Conservation (phyloP, 148 eudicot species). For the Rhododendron kiyosumense region DNA sequence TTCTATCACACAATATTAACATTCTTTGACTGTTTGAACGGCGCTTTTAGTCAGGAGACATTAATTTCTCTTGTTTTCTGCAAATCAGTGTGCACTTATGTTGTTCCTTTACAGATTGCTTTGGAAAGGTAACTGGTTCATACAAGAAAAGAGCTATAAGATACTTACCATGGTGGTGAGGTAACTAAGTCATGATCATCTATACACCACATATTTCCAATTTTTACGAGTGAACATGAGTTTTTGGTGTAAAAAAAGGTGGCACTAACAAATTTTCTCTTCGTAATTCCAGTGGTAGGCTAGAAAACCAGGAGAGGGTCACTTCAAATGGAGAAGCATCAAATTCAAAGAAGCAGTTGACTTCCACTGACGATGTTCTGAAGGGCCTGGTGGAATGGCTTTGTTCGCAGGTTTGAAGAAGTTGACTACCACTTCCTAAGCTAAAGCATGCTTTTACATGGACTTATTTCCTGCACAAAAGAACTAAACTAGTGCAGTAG, state of each 20-base stretch:
- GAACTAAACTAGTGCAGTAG: neutral
- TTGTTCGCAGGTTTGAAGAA: conserved; percentile 65
- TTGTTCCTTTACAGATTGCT: conserved; percentile 59
- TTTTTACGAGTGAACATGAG: neutral
- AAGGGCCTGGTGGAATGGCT: conserved; percentile 89
- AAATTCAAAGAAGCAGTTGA: conserved; percentile 57
- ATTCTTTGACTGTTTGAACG: neutral
- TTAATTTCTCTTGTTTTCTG: neutral
- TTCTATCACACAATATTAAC: neutral
- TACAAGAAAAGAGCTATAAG: conserved; percentile 96
- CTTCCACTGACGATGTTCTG: conserved; percentile 68
- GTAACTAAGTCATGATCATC: conserved; percentile 30
- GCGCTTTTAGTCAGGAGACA: neutral
- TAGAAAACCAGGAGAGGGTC: conserved; percentile 43
- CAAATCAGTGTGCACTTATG: conserved; percentile 8
- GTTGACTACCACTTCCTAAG: neutral
- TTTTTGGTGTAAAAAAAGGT: neutral
- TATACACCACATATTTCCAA: neutral
- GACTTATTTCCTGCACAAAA: neutral
- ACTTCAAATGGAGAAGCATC: conserved; percentile 59
- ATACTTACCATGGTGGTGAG: conserved; percentile 76
- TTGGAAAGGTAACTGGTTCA: conserved; percentile 93
- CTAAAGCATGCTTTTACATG: neutral
- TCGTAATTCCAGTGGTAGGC: conserved; percentile 59
- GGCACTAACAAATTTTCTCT: neutral